Evolutionary conservation across 2,329 filamentous ascomycete species (phyloP).

Genomic region (Colletotrichum godetiae): DNA sequence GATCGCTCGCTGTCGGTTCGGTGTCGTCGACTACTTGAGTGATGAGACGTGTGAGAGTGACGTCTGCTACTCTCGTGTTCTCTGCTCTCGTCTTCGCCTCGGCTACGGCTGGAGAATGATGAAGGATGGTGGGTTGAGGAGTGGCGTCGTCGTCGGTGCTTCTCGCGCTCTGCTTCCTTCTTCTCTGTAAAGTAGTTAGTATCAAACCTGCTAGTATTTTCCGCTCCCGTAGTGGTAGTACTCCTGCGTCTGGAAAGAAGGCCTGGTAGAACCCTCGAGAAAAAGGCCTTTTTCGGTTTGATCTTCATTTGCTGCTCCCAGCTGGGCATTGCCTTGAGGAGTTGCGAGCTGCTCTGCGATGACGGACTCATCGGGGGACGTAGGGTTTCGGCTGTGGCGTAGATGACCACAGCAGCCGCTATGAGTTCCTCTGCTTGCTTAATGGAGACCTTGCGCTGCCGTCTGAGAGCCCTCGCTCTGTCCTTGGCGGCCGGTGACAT

Average conservation of each 20-base stretch:
- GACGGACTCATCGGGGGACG: slow-evolving; percentile 52
- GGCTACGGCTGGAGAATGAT: slow-evolving; percentile 47
- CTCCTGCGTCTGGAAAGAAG: slow-evolving; percentile 43
- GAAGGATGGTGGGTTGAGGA: slow-evolving; percentile 49
- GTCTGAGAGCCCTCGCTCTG: slow-evolving; percentile 56
- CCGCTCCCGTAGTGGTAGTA: slow-evolving; percentile 47
- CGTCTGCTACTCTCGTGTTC: slow-evolving; percentile 42
- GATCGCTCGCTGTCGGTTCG: slow-evolving; percentile 51
- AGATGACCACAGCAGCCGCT: slow-evolving; percentile 65
- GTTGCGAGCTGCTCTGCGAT: slow-evolving; percentile 32
- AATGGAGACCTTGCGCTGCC: slow-evolving; percentile 57
- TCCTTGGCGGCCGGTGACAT: slow-evolving; percentile 52
- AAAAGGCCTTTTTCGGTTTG: slow-evolving; percentile 43
- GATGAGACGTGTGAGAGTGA: slow-evolving; percentile 37
- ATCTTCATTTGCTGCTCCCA: slow-evolving; percentile 41
- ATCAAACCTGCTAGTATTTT: slow-evolving; percentile 57
- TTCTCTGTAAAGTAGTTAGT: slow-evolving; percentile 69
- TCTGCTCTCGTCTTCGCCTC: slow-evolving; percentile 45
- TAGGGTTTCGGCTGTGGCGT: slow-evolving; percentile 61
- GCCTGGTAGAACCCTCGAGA: slow-evolving; percentile 44
- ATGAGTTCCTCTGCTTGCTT: slow-evolving; percentile 63
- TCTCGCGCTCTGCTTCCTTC: slow-evolving; percentile 60
- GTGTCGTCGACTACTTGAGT: slow-evolving; percentile 43
- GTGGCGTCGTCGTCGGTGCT: slow-evolving; percentile 54
- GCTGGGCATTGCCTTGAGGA: slow-evolving; percentile 42